A percentile compares a stretch with the other conserved stretches of the same genome.
These are phyloP conservation scores for Citrus trifoliata DNA, from an alignment of 345 rosid genomes.

Conservation along the genomic window DNA sequence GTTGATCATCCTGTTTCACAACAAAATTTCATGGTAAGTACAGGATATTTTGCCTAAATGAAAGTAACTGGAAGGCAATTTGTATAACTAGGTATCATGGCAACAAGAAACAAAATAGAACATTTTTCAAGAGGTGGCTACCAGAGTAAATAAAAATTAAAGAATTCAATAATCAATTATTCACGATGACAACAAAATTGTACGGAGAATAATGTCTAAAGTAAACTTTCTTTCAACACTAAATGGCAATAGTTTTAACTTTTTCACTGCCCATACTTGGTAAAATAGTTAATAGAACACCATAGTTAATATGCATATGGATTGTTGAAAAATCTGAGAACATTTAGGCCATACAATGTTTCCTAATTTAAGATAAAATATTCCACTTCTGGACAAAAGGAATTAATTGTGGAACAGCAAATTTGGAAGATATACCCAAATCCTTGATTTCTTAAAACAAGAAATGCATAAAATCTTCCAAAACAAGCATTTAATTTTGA, in stretches of 20 bases:
- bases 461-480: background rate
- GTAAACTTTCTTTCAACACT: background rate
- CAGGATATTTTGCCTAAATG: background rate
- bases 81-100: background rate
- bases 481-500: too few relatives aligned
- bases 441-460: background rate
- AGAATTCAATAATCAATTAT: background rate
- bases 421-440: background rate
- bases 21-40: slow-evolving; percentile 12
- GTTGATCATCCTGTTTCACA: slow-evolving; percentile 53
- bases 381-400: background rate
- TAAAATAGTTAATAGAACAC: background rate
- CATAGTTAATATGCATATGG: background rate
- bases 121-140: background rate
- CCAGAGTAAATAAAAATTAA: background rate
- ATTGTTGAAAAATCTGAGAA: background rate
- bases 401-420: background rate
- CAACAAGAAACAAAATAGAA: background rate
- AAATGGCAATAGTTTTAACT: background rate
- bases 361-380: background rate
- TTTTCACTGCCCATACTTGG: background rate
- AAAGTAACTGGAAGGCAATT: slow-evolving; percentile 5
- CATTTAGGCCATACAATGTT: background rate
- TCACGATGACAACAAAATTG: background rate
- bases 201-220: background rate